Conservation (phyloP, 208 protist genomes). For the Trypanosoma rangeli region DNA sequence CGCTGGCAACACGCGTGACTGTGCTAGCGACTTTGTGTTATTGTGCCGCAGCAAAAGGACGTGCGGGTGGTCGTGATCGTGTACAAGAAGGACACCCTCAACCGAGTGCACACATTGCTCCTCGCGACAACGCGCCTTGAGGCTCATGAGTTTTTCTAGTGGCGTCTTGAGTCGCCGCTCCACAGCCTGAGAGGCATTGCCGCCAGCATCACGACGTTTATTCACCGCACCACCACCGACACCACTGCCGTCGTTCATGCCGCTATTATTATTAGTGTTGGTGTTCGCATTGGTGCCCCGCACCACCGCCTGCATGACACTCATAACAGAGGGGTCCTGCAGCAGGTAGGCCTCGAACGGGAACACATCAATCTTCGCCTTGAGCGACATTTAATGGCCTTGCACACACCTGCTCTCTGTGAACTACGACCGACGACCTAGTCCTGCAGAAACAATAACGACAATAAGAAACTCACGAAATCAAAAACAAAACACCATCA, state of each 20-base stretch:
- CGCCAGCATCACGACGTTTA: slow-evolving; percentile 23
- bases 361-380: slow-evolving; percentile 82
- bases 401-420: neutral
- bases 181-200: slow-evolving; percentile 9
- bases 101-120: slow-evolving; percentile 83
- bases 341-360: slow-evolving; percentile 74
- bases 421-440: neutral
- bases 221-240: slow-evolving; percentile 3
- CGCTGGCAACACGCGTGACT: slow-evolving; percentile 29
- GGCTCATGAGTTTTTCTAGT: slow-evolving; percentile 76
- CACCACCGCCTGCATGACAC: slow-evolving; percentile 27
- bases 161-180: slow-evolving; percentile 56
- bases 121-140: slow-evolving; percentile 85
- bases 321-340: slow-evolving; percentile 32
- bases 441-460: neutral
- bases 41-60: slow-evolving; percentile 82
- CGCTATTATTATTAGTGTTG: slow-evolving; percentile 15
- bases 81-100: slow-evolving; percentile 90
- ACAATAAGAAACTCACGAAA: neutral
- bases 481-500: neutral
- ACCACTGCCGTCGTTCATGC: slow-evolving; percentile 9
- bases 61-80: slow-evolving; percentile 93
- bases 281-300: slow-evolving; percentile 6
- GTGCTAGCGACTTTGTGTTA: slow-evolving; percentile 9
- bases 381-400: slow-evolving; percentile 44